Percentiles rank a stretch among this genome's conserved stretches.
phyloP scores from a whole-genome alignment of 2,329 filamentous ascomycete species.

The Colletotrichum musae region DNA sequence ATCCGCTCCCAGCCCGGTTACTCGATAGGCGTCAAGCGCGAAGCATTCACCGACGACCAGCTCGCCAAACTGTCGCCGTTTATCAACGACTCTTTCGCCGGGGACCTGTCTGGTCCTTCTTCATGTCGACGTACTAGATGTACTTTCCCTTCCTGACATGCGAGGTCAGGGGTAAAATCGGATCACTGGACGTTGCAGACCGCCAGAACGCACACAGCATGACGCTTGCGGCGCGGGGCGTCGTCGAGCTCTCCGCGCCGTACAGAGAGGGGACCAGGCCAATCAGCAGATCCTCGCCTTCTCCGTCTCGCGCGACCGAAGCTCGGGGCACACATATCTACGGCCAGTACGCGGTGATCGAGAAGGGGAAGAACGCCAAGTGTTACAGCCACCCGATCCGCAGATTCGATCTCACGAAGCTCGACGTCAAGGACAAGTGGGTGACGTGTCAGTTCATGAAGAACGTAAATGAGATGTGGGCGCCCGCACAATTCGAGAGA shows the following conservation, averaged over 20 bases:
- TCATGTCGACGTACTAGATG: slow-evolving; percentile 62
- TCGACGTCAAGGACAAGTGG: slow-evolving; percentile 47
- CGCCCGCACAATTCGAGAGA: too few relatives aligned
- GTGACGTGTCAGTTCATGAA: too few relatives aligned
- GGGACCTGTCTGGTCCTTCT: slow-evolving; percentile 53
- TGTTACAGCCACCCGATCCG: too few relatives aligned
- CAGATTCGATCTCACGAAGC: slow-evolving; percentile 49
- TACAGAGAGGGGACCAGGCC: slow-evolving; percentile 54
- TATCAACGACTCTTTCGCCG: slow-evolving; percentile 50
- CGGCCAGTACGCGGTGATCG: slow-evolving; percentile 57
- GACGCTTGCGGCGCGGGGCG: slow-evolving; percentile 52
- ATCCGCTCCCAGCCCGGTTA: slow-evolving; percentile 61
- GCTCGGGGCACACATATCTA: slow-evolving; percentile 54
- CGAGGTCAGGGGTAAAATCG: slow-evolving; percentile 61
- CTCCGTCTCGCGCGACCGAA: slow-evolving; percentile 55
- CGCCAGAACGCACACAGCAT: slow-evolving; percentile 52
- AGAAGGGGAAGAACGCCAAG: too few relatives aligned
- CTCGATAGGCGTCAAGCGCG: slow-evolving; percentile 56
- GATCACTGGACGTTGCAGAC: slow-evolving; percentile 54
- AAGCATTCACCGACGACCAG: slow-evolving; percentile 53
- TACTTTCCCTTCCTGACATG: slow-evolving; percentile 65
- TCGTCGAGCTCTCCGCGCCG: slow-evolving; percentile 56
- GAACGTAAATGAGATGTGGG: too few relatives aligned
- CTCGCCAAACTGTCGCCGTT: slow-evolving; percentile 57
- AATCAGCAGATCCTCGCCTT: slow-evolving; percentile 60